Base-by-base conservation (phyloP, 2,329 filamentous ascomycete species). In the Sporothrix curviconia region DNA sequence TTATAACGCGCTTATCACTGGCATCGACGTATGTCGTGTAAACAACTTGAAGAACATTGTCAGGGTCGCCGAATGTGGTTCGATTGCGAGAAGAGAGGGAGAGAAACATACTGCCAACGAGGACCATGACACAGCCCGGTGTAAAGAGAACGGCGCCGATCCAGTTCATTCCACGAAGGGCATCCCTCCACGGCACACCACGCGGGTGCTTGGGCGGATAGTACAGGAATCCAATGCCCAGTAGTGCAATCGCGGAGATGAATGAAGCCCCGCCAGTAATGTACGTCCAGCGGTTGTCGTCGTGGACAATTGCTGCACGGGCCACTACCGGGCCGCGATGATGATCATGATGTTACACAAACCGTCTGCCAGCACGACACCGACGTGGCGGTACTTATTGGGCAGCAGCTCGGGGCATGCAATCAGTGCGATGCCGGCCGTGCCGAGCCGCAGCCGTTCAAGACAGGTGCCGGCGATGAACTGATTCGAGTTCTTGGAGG, bases 201-300 rank as follows among this genome's bases (percentile, higher is more conserved):
- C 58, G 47, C 8, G 58, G 58, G 40, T 59, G 58, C 34, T 56
- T 56, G n/a, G 54, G 58, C 2, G 54, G 58, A 28, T 49, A 46
- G 24, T 55, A 55, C 6, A 55, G 42, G 15, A 46, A 15, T 2
- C n/a, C 52, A 4, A 55, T 47, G 30, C 52, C 52, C 1, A n/a
- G n/a, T 1, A 55, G 22, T 1, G 52, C 32, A 7, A 55, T 3
- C 1, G 34, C 8, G 2, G 32, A 34, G 22, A 34, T 25, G 28
- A n/a, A 59, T 59, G 11, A 59, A 59, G 32, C 54, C 58, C 6
- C 47, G 54, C 58, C 58, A 59, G 49, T 59, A 59, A 59, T 49
- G 47, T 59, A 59, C 15, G 53, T 44, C 58, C 58, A 59, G 19
- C 32, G 32, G 32, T 51, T 32, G 32, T 42, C 34, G 17, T 56